Evolutionary conservation across 306 rosid genomes (phyloP).

Genomic region (Citrullus amarus): DNA sequence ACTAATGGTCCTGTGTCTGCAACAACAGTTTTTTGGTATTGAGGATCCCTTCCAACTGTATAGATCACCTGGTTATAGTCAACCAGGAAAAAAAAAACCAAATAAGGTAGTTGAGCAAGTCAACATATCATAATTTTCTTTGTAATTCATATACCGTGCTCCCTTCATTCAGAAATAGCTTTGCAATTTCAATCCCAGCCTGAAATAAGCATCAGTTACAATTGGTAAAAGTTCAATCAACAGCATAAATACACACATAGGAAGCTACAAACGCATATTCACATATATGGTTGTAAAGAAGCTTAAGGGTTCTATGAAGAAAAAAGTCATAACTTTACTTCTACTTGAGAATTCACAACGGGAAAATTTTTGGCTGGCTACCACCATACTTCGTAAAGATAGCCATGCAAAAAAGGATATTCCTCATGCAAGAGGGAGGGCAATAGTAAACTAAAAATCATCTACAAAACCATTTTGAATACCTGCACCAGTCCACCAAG

Average conservation of each 20-base stretch:
- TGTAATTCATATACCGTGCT: constrained; percentile 45
- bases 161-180: constrained; percentile 74
- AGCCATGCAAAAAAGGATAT: not conserved
- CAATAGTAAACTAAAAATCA: not conserved
- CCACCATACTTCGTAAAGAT: not conserved
- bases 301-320: not conserved
- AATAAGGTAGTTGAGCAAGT: not conserved
- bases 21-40: constrained; percentile 54
- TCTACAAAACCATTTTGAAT: constrained; percentile 8
- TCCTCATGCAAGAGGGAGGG: not conserved
- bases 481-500: constrained; percentile 99
- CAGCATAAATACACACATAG: not conserved
- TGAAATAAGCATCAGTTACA: constrained; percentile 25
- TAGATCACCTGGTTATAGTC: constrained; percentile 64
- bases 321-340: not conserved
- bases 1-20: constrained; percentile 60
- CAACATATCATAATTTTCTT: not conserved
- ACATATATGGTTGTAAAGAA: not conserved
- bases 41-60: constrained; percentile 85
- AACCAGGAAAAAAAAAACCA: constrained; percentile 10
- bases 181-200: constrained; percentile 94
- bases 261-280: not conserved
- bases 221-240: constrained; percentile 8
- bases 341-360: not conserved
- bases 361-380: not conserved